Evolutionary conservation across 768 basidiomycete genomes (phyloP), one percentile per base, ranked within the genome.

Genomic region (Lactarius hengduanensis): DNA sequence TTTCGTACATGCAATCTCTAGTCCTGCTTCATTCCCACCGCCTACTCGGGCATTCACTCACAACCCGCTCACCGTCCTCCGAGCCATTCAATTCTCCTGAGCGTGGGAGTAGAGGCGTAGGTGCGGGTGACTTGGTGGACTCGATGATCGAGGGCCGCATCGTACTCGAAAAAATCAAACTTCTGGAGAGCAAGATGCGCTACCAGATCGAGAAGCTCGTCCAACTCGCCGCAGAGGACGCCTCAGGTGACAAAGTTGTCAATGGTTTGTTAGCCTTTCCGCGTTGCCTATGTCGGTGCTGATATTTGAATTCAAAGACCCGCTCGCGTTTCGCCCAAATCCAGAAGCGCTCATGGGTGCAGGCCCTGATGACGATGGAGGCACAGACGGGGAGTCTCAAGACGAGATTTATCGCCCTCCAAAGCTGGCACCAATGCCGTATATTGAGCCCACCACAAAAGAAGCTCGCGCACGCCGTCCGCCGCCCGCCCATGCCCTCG

Each of bases 201-300:
- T 98, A 99, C 76, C 97, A 98, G 75, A 93, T 99, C 72, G 94
- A 98, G 71, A 98, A 98, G 75, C 84, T 99, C 20, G 84, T 96
- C 32, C 83, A 85, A 66, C 77, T 91, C 6, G 89, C 93, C 1
- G 86, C 89, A 64, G 88, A 91, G 70, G 78, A 81, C 2, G 69
- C 77, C 20, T 76, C 78, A 0, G 72, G 80, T 28, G 76, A 80
- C 69, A 78, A 74, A 59, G 76, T 80, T 16, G 76, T 80, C 6
- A 86, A 92, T 67, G 94, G 92, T 92, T 11, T 16, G 50, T 5
- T 72, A 65, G 81, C 70, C 28, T 57, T 57, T 32, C n/a, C 55
- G 15, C 50, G 41, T 18, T 13, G 50, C 20, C 20, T 3, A 28
- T 26, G 20, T 13, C 38, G 13, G 26, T 32, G 34, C 38, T 57